Evolutionary conservation across 352 stramenopile species (phyloP), one percentile per base, ranked within the genome.

Genomic region (Globisporangium iwayamae): DNA sequence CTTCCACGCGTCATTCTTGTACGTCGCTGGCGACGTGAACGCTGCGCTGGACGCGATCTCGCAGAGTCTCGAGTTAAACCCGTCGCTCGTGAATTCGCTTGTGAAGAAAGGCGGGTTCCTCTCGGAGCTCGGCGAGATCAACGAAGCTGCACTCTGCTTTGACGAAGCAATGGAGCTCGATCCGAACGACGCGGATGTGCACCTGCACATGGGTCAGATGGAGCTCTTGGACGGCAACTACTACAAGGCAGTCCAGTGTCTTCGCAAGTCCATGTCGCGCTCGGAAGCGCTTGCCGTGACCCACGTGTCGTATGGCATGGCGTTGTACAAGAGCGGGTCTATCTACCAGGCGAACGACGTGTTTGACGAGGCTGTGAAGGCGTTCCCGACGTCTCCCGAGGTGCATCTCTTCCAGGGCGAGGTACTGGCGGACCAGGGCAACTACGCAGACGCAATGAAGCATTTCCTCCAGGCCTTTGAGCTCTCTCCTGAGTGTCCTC

Each of bases 71-170:
- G 70, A 68, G 50, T 60, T 94, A 22, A 71, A 85, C 8, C 74
- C 81, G 30, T 67, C 63, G 22, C 69, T 75, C 11, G 79, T 90
- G 45, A 93, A 93, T 50, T 76, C 75, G 4, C 63, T 91, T 11
- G 79, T 93, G 60, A 95, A 95, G 69, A 93, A 93, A 62, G 86
- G 81, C 11, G 85, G 84, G 0, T 94, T 94, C 60, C 64, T 94
- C 30, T 81, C 81, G 14, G 86, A 94, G 64, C 62, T 93, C 28
- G 86, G 86, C 13, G 78, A 88, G 1, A 78, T 78, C 46, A 79
- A 85, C n/a, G 74, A 81, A 13, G 86, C 86, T 7, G 76, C 71
- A 0, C 76, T 67, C 18, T 90, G 75, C 59, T 95, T 93, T 38
- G 70, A 83, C 2, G 62, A 85, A 59, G 86, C 86, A 7, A 79